Conservation (phyloP, 257 asterid species). For the Plantago elongata region DNA sequence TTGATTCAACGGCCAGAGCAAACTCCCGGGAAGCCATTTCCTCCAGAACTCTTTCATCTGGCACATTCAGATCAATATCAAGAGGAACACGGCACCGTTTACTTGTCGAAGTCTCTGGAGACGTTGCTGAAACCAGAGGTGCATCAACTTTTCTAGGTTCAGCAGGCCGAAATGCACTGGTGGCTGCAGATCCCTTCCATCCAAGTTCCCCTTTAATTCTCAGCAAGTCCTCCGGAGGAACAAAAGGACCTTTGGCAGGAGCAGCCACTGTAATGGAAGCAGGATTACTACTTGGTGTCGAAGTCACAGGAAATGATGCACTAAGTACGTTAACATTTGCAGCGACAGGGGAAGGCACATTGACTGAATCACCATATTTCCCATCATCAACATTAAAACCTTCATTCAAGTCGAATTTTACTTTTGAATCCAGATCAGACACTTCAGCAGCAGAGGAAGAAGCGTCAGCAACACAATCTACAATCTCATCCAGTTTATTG, state of each 20-base stretch:
- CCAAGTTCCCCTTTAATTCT: conserved; percentile 73
- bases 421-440: conserved; percentile 15
- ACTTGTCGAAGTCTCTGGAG: conserved; percentile 35
- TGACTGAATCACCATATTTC: conserved; percentile 49
- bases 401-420: conserved; percentile 48
- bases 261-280: conserved; percentile 78
- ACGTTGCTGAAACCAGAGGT: too few species aligned
- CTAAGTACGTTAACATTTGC: conserved; percentile 31
- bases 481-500: conserved; percentile 25
- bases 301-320: conserved; percentile 32
- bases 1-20: conserved; percentile 18
- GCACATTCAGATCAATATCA: conserved; percentile 49
- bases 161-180: conserved; percentile 99
- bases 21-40: conserved; percentile 31
- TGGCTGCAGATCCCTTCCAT: conserved; percentile 97
- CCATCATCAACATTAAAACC: conserved; percentile 49
- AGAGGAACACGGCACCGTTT: conserved; percentile 33
- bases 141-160: conserved; percentile 65
- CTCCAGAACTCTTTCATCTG: conserved; percentile 43
- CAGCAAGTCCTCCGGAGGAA: conserved; percentile 84
- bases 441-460: conserved; percentile 19
- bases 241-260: conserved; percentile 80
- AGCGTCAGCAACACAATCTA: conserved; percentile 19
- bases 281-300: conserved; percentile 39
- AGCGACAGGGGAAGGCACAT: conserved; percentile 25